phyloP scores from a whole-genome alignment of 1,284 basidiomycete species.

The Takashimella tepidaria region DNA sequence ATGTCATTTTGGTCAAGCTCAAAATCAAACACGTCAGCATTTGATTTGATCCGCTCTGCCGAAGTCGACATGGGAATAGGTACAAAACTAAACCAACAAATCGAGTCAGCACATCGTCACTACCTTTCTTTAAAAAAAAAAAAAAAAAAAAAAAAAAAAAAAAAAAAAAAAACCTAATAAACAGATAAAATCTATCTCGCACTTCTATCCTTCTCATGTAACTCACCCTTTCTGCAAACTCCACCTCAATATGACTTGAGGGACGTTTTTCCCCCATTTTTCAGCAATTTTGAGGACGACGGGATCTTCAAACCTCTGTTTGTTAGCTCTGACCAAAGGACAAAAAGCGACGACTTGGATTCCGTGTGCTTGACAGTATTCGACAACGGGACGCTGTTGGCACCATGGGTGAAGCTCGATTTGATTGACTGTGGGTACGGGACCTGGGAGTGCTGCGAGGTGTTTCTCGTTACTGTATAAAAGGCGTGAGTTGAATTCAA shows the following conservation, averaged over 20 bases:
- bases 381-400: conserved; percentile 71
- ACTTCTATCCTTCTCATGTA: too few relatives aligned
- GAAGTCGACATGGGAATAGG: conserved; percentile 73
- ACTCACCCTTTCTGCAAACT: conserved; percentile 71
- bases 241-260: conserved; percentile 76
- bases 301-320: conserved; percentile 53
- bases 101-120: too few relatives aligned
- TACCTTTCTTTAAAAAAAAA: too few relatives aligned
- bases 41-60: conserved; percentile 61
- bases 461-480: conserved; percentile 66
- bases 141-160: too few relatives aligned
- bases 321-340: conserved; percentile 60
- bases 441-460: conserved; percentile 64
- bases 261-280: conserved; percentile 61
- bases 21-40: conserved; percentile 67
- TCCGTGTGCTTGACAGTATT: conserved; percentile 62
- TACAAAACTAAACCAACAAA: conserved; percentile 52
- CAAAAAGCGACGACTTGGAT: conserved; percentile 76
- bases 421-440: conserved; percentile 74
- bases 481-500: too few relatives aligned
- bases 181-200: too few relatives aligned
- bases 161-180: too few relatives aligned
- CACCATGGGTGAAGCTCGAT: conserved; percentile 68
- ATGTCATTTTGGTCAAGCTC: conserved; percentile 61
- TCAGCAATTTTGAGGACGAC: conserved; percentile 55